phyloP scores from a whole-genome alignment of 2,329 filamentous ascomycete genomes.

The Calycina herbarum region DNA sequence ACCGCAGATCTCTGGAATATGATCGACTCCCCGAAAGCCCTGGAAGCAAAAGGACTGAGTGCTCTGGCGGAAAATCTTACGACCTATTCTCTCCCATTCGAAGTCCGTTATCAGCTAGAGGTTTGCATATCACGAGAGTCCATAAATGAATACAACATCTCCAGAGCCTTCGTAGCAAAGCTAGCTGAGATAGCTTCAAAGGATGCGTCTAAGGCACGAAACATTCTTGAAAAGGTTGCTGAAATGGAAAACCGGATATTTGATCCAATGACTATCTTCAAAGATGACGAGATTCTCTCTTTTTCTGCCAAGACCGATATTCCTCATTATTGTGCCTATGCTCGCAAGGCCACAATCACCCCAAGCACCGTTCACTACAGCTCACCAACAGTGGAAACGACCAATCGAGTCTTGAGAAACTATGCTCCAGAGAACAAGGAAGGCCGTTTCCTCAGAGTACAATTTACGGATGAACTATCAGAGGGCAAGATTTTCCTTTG shows the following conservation, averaged over 20 bases:
- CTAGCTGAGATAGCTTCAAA: constrained; percentile 53
- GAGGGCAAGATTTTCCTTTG: neutral
- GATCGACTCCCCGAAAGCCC: constrained; percentile 36
- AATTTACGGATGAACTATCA: constrained; percentile 76
- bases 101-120: constrained; percentile 86
- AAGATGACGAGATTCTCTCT: constrained; percentile 49
- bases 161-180: constrained; percentile 62
- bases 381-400: constrained; percentile 78
- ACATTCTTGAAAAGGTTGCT: constrained; percentile 72
- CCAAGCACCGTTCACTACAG: constrained; percentile 79
- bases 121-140: constrained; percentile 82
- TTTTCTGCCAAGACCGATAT: constrained; percentile 52
- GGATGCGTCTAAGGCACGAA: constrained; percentile 52
- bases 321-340: constrained; percentile 71
- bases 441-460: constrained; percentile 84
- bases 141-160: constrained; percentile 75
- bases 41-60: constrained; percentile 28
- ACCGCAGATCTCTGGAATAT: constrained; percentile 45
- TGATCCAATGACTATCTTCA: constrained; percentile 73
- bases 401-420: constrained; percentile 80
- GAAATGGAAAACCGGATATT: constrained; percentile 56
- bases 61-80: constrained; percentile 32
- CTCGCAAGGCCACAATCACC: constrained; percentile 77
- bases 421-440: constrained; percentile 58
- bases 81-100: constrained; percentile 56